A percentile compares a stretch with the other conserved stretches of the same genome.
phyloP scores from a whole-genome alignment of 2,329 filamentous ascomycete genomes.

The Dryadomyces sulphureus region DNA sequence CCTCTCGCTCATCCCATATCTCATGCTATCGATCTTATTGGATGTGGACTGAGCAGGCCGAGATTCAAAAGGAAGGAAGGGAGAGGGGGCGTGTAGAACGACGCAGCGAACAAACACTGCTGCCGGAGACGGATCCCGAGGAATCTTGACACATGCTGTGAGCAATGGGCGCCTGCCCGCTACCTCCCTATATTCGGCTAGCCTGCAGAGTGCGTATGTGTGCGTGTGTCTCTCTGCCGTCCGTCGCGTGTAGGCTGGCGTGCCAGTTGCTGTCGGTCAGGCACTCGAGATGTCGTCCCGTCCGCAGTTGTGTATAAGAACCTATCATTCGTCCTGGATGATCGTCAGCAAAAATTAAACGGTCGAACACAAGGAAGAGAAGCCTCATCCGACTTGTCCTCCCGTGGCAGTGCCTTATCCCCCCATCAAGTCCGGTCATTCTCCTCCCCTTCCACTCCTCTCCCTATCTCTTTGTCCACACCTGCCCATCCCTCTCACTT shows the following conservation, averaged over 20 bases:
- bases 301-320: background rate
- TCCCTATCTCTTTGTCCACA: too few relatives aligned
- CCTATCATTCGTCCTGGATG: background rate
- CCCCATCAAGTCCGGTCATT: background rate
- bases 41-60: background rate
- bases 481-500: too few relatives aligned
- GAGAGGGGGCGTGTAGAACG: background rate
- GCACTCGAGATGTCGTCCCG: too few relatives aligned
- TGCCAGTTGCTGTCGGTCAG: too few relatives aligned
- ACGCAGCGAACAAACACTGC: background rate
- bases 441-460: background rate
- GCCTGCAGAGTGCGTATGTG: too few relatives aligned
- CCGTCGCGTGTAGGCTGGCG: too few relatives aligned
- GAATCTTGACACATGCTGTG: background rate
- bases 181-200: background rate
- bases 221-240: too few relatives aligned
- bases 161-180: background rate
- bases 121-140: background rate
- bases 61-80: background rate
- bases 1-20: background rate
- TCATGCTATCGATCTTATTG: background rate
- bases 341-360: background rate
- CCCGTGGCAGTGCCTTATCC: too few relatives aligned
- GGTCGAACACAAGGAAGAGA: background rate
- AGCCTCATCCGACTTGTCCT: too few relatives aligned